Conservation (phyloP, 1,284 basidiomycete species). For the Xerocomus minutiporus region DNA sequence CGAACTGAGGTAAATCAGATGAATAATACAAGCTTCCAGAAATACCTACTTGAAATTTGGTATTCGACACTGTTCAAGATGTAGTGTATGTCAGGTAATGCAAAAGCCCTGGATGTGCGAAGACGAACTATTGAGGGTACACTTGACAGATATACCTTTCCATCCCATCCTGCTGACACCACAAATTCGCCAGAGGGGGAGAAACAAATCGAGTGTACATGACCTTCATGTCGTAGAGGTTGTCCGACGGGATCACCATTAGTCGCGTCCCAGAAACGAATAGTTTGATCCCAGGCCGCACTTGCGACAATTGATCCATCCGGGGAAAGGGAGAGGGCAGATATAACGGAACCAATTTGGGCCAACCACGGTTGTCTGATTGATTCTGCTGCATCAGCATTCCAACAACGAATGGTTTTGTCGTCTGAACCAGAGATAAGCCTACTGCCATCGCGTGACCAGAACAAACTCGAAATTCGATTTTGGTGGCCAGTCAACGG, state of each 20-base stretch:
- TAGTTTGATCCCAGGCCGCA: background rate
- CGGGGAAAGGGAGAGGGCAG: constrained; percentile 8
- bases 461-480: background rate
- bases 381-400: constrained; percentile 1
- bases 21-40: background rate
- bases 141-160: background rate
- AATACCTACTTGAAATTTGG: background rate
- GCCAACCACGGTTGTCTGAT: constrained; percentile 7
- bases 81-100: background rate
- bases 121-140: background rate
- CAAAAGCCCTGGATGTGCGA: background rate
- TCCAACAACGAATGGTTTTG: constrained; percentile 12
- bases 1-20: background rate
- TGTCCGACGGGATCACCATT: constrained; percentile 1
- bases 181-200: background rate
- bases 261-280: constrained; percentile 14
- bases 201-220: background rate
- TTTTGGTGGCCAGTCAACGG: background rate
- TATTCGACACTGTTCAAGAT: background rate
- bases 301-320: constrained; percentile 14
- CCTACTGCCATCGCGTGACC: constrained; percentile 11
- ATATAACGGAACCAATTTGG: background rate
- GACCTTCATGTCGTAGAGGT: background rate
- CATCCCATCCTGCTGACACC: background rate
- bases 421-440: constrained; percentile 4